These are phyloP conservation scores for Hymenoscyphus scutula DNA, from an alignment of 2,329 filamentous ascomycete species.

Conservation along the genomic window DNA sequence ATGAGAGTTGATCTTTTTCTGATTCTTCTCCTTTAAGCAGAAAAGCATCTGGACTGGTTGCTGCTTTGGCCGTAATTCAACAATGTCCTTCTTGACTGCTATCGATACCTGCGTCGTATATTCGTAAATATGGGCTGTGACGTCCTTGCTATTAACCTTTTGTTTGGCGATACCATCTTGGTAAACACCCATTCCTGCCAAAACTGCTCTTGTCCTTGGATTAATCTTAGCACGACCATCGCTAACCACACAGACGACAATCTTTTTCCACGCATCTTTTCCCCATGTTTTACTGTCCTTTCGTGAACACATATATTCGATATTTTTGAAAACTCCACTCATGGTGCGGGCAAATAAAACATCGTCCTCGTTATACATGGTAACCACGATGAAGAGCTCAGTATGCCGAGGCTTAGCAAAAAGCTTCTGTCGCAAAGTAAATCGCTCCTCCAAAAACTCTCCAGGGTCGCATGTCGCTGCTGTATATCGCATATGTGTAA, in stretches of 20 bases:
- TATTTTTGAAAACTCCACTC: conserved; percentile 97
- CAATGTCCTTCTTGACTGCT: conserved; percentile 85
- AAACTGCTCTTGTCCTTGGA: conserved; percentile 78
- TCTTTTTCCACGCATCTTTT: conserved; percentile 99
- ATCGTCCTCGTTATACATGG: conserved; percentile 99
- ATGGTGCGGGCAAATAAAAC: conserved; percentile 93
- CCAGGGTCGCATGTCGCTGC: conserved; percentile 92
- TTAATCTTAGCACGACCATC: conserved; percentile 98
- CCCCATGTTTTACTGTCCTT: conserved; percentile 97
- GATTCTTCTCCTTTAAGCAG: conserved; percentile 98
- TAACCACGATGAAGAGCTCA: conserved; percentile 93
- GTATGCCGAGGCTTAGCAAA: conserved; percentile 92
- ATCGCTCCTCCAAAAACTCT: conserved; percentile 84
- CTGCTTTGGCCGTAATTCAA: conserved; percentile 77
- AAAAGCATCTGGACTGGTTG: conserved; percentile 96
- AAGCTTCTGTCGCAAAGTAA: conserved; percentile 85
- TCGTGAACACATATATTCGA: conserved; percentile 95
- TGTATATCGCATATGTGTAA: too few species aligned
- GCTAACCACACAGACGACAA: conserved; percentile 95
- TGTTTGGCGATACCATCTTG: conserved; percentile 99
- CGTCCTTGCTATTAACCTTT: conserved; percentile 93
- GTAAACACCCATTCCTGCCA: conserved; percentile 93
- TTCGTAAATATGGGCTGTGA: conserved; percentile 96
- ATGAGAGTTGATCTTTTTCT: conserved; percentile 99
- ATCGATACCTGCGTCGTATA: conserved; percentile 86